Base-by-base conservation (phyloP, 108 stramenopile species). In the Cyclotella sp. region DNA sequence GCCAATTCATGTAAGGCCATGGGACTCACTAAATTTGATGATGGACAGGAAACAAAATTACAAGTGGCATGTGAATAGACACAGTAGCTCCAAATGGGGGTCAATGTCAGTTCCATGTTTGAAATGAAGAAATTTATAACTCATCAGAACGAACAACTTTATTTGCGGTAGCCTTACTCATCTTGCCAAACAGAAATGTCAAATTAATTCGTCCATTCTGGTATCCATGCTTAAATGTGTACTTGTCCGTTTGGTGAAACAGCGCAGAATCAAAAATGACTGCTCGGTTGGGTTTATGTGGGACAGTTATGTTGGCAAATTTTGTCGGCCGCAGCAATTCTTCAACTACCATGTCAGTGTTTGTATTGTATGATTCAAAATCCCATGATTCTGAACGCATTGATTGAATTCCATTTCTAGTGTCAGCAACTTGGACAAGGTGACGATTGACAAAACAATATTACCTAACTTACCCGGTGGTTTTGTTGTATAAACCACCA, bases 251-350 rank as follows among this genome's bases (percentile, higher is more conserved):
- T 60, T 91, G 86, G 62, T 95, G 93, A 55, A 93, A 92, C 30
- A 95, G 83, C 34, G 91, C 88, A 7, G 88, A 88, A 72, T 95
- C 92, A 80, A 95, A 93, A 41, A 95, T 78, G 3, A 93, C 89
- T 29, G 88, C 88, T 18, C 95, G 90, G 79, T 95, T 95, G 53
- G 84, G 82, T 70, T 69, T 74, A 71, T 88, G 82, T 11, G 90
- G 89, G 15, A 93, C 75, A 19, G 94, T 93, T 7, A 91, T 76
- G 70, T 93, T 91, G 63, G 86, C 93, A 69, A 81, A 90, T 27
- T 78, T 68, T 0, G 88, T 85, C 7, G 89, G 86, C 58, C 59
- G 30, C 8, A 90, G 62, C 43, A 93, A 47, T 39, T 76, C 61
- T n/a, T 90, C 83, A 4, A 78, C 58, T 8, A 88, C 86, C 40